Evolutionary conservation across 2,329 filamentous ascomycete species (phyloP), one percentile per base, ranked within the genome.

Genomic region (Corinectria fuckeliana): DNA sequence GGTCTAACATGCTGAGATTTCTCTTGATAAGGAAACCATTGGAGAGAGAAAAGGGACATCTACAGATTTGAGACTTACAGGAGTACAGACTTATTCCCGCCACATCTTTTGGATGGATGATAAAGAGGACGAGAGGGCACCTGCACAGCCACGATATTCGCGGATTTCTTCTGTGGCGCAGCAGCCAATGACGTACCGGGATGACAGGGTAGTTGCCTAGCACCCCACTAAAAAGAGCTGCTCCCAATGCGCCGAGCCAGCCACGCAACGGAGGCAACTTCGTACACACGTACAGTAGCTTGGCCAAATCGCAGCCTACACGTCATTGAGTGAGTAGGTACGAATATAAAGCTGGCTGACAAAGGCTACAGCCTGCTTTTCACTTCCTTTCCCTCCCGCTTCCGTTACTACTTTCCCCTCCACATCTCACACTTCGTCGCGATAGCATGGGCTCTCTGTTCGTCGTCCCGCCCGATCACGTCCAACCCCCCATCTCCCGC

Each of bases 401-500:
- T 36, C 16, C 18, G 7, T 2, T 36, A 7, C n/a, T 18, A n/a
- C 32, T 16, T 34, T 18, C 26, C 20, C 32, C 26, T 16, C 36
- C 14, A 38, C 25, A 28, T 14, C 16, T 26, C 16, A 20, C 36
- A 32, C 16, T 36, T 20, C 39, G 38, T 26, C 45, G 52, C 57
- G 51, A 66, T 62, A 69, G 67, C 61, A 69, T 69, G 67, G 67
- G 67, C 65, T 69, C 67, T 56, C 65, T 69, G 67, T 69, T 69
- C 58, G 67, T 69, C 60, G 58, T 61, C 34, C 61, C 63, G 36
- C 56, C 65, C 49, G 56, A 69, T n/a, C 38, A 67, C 56, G n/a
- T 45, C 61, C 44, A 41, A n/a, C n/a, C n/a, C n/a, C 58, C 51
- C 57, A 56, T 42, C 60, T 38, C 36, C 42, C n/a, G 51, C 25